Base-by-base conservation (phyloP, 441 rosid genomes). In the Syzygium malaccense region DNA sequence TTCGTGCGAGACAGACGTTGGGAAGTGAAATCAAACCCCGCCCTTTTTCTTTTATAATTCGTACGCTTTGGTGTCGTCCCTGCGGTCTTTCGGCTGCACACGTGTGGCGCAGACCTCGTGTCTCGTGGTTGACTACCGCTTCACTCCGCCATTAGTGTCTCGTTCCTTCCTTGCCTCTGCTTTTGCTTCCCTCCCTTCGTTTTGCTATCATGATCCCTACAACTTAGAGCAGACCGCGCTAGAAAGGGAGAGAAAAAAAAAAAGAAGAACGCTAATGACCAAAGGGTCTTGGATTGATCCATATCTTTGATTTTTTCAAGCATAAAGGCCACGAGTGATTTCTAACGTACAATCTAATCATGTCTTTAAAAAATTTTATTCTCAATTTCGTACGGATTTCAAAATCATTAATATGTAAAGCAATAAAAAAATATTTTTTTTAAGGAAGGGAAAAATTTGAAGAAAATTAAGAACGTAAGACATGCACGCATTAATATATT, bases 81-180 rank as follows among this genome's bases (percentile, higher is more conserved):
- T 23, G n/a, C 53, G 53, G 53, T 26, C 83, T 23, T 41, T 41
- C 83, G n/a, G n/a, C 51, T 26, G 83, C 83, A 41, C 83, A 75
- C 83, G 83, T 75, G 83, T 41, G 83, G n/a, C 53, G 48, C 83
- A 75, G 83, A 23, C 83, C 83, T 75, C 83, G 83, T 41, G 83
- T 75, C 83, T 75, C n/a, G 53, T 41, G 83, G 53, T 75, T 75
- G 53, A 41, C 83, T 14, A 14, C 83, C n/a, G 51, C 25, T 41
- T 41, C 51, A 41, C 83, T 45, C 83, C 83, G 28, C 53, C 83
- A 23, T 75, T 23, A 13, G 13, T 75, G 30, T 14, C 83, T 41
- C n/a, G n/a, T 30, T 0, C 13, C 25, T 55, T 18, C 23, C 23
- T 55, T 2, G 10, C 25, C 18, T 55, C 20, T 55, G 20, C 56